Base-by-base conservation (phyloP, 1,284 basidiomycete species). In the Ustilago shanxiensis region DNA sequence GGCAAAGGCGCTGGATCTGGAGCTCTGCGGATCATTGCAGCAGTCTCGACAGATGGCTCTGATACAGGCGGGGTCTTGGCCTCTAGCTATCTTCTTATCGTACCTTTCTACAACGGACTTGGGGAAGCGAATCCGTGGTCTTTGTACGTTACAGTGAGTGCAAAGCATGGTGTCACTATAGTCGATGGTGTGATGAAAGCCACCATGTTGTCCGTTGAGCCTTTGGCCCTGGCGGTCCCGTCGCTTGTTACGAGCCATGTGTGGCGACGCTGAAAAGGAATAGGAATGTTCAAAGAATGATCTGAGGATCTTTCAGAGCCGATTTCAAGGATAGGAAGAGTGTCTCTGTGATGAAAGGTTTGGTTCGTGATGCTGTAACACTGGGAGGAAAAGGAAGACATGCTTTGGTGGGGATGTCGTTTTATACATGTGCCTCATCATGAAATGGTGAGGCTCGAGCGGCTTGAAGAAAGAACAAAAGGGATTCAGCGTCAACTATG, bases 261-360 rank as follows among this genome's bases (percentile, higher is more conserved):
- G 33, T 62, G 69, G 59, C 69, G 69, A 68, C 55, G 60, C 59
- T 44, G 35, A 8, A 18, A 14, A 9, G 8, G 10, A 54, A n/a
- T 10, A 8, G 9, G 8, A 14, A 37, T 37, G 35, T 14, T 37
- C 35, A 16, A 14, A 37, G 3, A 14, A 3, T 10, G 35, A 37
- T 37, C 13, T 37, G 35, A 37, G 35, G 9, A 14, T 11, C 31
- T n/a, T n/a, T n/a, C n/a, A n/a, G n/a, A n/a, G n/a, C n/a, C n/a
- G n/a, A n/a, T n/a, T n/a, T n/a, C n/a, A n/a, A n/a, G n/a, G n/a
- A n/a, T n/a, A n/a, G n/a, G n/a, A n/a, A n/a, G n/a, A n/a, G n/a
- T n/a, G n/a, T n/a, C n/a, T n/a, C n/a, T n/a, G n/a, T n/a, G n/a
- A n/a, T n/a, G n/a, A n/a, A n/a, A n/a, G n/a, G n/a, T n/a, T 33